Conservation (phyloP, 2,329 filamentous ascomycete genomes). For the Alternaria triticimaculans region DNA sequence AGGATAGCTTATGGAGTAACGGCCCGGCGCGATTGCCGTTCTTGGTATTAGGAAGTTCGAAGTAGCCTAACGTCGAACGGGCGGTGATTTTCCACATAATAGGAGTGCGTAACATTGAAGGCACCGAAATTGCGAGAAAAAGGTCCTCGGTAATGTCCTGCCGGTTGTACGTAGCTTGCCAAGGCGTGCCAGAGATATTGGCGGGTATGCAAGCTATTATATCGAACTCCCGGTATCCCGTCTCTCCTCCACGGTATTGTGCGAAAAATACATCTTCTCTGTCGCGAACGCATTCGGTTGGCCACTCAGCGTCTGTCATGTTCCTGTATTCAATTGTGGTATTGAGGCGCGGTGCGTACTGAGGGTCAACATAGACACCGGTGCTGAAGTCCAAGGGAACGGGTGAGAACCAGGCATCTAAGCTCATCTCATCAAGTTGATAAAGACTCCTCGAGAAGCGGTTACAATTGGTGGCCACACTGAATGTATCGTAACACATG, state of each 20-base stretch:
- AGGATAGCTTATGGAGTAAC: not conserved
- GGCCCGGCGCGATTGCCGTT: not conserved
- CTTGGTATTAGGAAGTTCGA: not conserved
- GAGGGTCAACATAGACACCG: not conserved
- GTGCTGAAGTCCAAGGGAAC: not conserved
- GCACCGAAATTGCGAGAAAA: not conserved
- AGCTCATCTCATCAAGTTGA: not conserved
- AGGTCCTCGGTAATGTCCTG: not conserved
- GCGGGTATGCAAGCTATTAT: not conserved
- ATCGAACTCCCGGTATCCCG: not conserved
- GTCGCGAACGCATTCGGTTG: not conserved
- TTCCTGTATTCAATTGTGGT: not conserved
- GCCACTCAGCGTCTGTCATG: not conserved
- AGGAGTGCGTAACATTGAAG: not conserved
- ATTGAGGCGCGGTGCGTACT: slow-evolving; percentile 1
- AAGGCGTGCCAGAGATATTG: not conserved
- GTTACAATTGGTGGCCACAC: not conserved
- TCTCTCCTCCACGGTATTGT: not conserved
- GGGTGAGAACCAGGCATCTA: not conserved
- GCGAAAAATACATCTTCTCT: not conserved
- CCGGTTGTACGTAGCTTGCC: not conserved
- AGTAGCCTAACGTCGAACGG: not conserved
- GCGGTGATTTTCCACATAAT: not conserved
- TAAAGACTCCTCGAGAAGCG: not conserved
- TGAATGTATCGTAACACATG: not conserved